These are phyloP conservation scores for Zizania palustris DNA, from an alignment of 202 grass and related monocot species.

Conservation along the genomic window DNA sequence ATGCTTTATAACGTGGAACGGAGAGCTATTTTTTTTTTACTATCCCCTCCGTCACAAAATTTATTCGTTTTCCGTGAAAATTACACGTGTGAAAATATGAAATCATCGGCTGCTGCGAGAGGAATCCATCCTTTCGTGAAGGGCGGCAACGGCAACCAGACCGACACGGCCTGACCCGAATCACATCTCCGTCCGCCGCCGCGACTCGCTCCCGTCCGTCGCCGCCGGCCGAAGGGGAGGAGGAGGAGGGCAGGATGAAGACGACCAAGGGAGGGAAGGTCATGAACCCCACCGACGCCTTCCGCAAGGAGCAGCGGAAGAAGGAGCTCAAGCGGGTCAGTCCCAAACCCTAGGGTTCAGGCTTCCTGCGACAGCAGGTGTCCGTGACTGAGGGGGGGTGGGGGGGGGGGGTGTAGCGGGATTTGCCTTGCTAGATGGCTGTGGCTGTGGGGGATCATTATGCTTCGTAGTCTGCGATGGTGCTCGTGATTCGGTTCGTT, in stretches of 20 bases:
- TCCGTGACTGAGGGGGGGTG: too few relatives aligned
- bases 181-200: not conserved
- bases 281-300: slow-evolving; percentile 98
- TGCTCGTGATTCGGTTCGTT: not conserved
- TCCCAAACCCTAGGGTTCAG: slow-evolving; percentile 38
- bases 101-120: too few relatives aligned
- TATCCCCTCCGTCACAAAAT: too few relatives aligned
- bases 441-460: not conserved
- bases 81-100: too few relatives aligned
- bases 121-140: too few relatives aligned
- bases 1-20: too few relatives aligned
- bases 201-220: not conserved
- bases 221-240: not conserved
- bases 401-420: not conserved
- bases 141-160: too few relatives aligned
- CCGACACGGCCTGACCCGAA: too few relatives aligned
- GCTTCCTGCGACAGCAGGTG: too few relatives aligned
- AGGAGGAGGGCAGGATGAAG: slow-evolving; percentile 68
- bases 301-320: slow-evolving; percentile 91
- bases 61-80: too few relatives aligned
- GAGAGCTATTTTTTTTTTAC: too few relatives aligned
- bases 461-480: not conserved
- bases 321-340: slow-evolving; percentile 97
- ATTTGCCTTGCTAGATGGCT: not conserved
- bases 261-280: slow-evolving; percentile 98